phyloP scores from a whole-genome alignment of 768 basidiomycete species.

The Kondoa subrosea region DNA sequence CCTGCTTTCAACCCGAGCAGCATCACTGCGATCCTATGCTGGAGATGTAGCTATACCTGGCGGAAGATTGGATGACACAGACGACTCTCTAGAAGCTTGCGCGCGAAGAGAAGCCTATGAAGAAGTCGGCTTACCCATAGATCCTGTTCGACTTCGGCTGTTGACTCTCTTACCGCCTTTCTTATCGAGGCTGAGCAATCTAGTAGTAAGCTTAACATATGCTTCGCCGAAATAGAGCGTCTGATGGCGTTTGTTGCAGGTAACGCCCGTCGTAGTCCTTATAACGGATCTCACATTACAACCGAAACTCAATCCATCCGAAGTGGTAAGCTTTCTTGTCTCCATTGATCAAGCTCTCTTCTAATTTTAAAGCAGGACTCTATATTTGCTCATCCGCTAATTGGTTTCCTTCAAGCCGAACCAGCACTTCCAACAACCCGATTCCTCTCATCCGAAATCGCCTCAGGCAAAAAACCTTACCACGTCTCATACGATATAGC shows the following conservation, averaged over 20 bases:
- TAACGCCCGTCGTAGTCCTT: too few relatives aligned
- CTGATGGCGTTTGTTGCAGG: too few relatives aligned
- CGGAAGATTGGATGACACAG: conserved; percentile 15
- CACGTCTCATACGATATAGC: conserved; percentile 3
- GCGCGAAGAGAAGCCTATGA: conserved; percentile 39
- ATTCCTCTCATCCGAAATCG: not conserved
- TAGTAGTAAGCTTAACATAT: conserved; percentile 25
- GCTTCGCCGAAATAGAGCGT: too few relatives aligned
- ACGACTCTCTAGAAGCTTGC: conserved; percentile 13
- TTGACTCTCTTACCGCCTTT: conserved; percentile 25
- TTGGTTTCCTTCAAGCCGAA: not conserved
- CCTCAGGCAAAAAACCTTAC: conserved; percentile 8
- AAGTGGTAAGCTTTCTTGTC: conserved; percentile 15
- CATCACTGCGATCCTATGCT: conserved; percentile 1
- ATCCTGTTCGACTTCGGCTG: conserved; percentile 19
- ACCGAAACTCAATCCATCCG: conserved; percentile 25
- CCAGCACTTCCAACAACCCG: conserved; percentile 2
- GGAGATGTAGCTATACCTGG: conserved; percentile 21
- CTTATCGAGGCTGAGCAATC: conserved; percentile 21
- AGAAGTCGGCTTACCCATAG: conserved; percentile 25
- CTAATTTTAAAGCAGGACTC: not conserved
- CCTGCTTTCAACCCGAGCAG: conserved; percentile 4
- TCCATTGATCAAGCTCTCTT: not conserved
- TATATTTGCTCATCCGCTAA: too few relatives aligned
- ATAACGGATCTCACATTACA: conserved; percentile 20